These are phyloP conservation scores for Wallacemonas sp. DNA, from an alignment of 208 protist species.

Conservation along the genomic window DNA sequence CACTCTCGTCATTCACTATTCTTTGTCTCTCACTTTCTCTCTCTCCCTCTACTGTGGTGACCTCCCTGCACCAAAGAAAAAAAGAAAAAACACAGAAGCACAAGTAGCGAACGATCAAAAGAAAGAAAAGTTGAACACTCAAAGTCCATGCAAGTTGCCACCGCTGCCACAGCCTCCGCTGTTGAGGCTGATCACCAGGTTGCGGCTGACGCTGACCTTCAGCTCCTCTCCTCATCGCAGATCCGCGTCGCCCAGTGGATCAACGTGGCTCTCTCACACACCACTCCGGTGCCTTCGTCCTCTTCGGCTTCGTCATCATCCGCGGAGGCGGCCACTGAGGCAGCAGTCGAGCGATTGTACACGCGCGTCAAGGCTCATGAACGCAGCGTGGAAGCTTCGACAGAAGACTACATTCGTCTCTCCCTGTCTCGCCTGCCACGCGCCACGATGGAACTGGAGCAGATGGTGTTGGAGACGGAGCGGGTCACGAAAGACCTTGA, in stretches of 20 bases:
- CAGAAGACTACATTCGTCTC: conserved; percentile 71
- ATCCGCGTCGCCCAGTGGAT: conserved; percentile 6
- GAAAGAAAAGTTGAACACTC: no score
- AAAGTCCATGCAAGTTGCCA: not conserved
- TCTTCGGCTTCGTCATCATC: not conserved
- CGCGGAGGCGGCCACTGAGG: no score
- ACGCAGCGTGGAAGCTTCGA: conserved; percentile 45
- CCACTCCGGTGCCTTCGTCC: not conserved
- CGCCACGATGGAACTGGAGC: conserved; percentile 63
- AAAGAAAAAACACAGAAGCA: no score
- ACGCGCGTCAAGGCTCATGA: conserved; percentile 48
- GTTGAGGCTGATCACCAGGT: no score
- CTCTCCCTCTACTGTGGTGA: no score
- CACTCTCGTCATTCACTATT: no score
- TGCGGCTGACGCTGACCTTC: conserved; percentile 11
- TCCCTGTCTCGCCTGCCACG: conserved; percentile 69
- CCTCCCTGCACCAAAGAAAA: no score
- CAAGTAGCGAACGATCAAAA: no score
- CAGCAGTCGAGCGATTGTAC: conserved; percentile 45
- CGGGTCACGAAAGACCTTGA: conserved; percentile 54
- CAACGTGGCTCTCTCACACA: not conserved
- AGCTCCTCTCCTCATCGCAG: conserved; percentile 5
- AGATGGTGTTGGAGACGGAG: conserved; percentile 59
- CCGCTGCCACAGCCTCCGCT: no score
- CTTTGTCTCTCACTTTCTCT: no score